Evolutionary conservation across 495 filamentous ascomycete genomes (phyloP).

Genomic region (Tuber aestivum): DNA sequence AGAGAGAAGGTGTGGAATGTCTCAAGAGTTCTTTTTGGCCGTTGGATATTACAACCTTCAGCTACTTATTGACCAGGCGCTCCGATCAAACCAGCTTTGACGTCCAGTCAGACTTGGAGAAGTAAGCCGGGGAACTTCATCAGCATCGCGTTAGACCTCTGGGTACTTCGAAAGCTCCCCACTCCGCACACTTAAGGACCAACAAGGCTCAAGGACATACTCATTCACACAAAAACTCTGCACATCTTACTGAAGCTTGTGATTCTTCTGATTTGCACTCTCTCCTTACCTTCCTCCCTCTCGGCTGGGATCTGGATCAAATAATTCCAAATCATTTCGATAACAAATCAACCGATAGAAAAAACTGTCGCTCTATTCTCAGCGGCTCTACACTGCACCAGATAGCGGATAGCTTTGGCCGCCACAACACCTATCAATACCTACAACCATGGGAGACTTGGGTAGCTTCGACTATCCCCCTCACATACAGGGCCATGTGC

Average conservation of each 20-base stretch:
- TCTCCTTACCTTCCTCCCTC: background rate
- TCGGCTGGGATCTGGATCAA: background rate
- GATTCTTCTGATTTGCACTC: background rate
- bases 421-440: background rate
- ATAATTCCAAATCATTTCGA: slow-evolving; percentile 2
- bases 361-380: background rate
- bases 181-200: background rate
- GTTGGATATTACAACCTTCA: background rate
- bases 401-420: background rate
- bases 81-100: background rate
- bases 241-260: background rate
- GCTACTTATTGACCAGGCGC: slow-evolving; percentile 3
- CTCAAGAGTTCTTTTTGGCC: background rate
- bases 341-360: background rate
- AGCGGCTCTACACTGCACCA: background rate
- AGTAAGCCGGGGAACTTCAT: background rate
- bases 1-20: slow-evolving; percentile 1
- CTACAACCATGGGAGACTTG: background rate
- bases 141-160: background rate
- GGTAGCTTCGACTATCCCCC: background rate
- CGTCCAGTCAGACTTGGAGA: background rate
- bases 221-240: background rate
- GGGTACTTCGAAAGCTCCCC: background rate
- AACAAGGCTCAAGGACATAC: background rate
- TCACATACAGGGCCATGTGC: background rate